Conservation (phyloP, 148 eudicot genomes). For the Mesembryanthemum crystallinum region DNA sequence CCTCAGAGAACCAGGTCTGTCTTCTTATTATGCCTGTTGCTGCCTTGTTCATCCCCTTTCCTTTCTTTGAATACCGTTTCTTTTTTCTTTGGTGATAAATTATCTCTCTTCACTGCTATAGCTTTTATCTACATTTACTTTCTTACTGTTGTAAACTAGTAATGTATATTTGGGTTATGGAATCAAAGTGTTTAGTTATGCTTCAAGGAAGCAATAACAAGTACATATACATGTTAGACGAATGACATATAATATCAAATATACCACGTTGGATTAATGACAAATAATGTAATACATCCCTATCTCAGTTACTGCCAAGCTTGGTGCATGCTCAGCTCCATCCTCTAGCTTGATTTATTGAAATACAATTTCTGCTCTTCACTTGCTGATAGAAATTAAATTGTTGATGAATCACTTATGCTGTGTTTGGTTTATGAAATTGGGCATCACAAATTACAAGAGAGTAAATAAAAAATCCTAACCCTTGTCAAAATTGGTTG, state of each 20-base stretch:
- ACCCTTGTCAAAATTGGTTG: no score
- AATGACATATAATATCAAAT: neutral
- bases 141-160: no score
- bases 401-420: neutral
- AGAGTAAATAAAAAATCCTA: no score
- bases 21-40: neutral
- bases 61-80: neutral
- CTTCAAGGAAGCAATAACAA: neutral
- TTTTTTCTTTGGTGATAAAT: neutral
- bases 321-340: neutral
- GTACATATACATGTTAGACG: neutral
- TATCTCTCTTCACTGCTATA: neutral
- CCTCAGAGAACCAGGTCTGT: constrained; percentile 32
- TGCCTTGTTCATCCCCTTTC: neutral
- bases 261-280: neutral
- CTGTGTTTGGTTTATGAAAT: no score
- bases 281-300: neutral
- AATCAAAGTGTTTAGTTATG: neutral
- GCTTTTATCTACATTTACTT: neutral
- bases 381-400: neutral
- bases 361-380: no score
- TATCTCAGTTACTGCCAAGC: neutral
- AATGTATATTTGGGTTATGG: neutral
- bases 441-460: no score
- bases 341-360: neutral